Conservation (phyloP, 371 early-diverging fungal species). For the Blakeslea trispora region DNA sequence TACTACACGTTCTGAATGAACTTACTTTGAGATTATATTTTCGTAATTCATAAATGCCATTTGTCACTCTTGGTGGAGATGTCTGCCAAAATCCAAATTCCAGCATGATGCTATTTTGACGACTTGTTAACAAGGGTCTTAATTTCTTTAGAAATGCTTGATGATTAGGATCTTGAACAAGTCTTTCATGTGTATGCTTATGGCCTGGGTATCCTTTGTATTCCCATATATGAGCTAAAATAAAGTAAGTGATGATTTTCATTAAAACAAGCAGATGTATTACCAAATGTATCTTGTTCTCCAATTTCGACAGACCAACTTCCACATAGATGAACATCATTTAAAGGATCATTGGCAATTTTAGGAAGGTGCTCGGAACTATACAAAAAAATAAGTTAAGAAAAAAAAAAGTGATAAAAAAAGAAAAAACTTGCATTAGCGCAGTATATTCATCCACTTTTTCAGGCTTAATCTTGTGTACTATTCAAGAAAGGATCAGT, state of each 20-base stretch:
- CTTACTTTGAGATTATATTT: constrained; percentile 78
- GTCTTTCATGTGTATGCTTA: constrained; percentile 53
- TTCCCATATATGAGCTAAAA: constrained; percentile 89
- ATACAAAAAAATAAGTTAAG: no score
- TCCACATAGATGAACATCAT: constrained; percentile 81
- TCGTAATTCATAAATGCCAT: constrained; percentile 91
- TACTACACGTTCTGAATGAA: neutral
- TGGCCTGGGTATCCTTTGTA: constrained; percentile 90
- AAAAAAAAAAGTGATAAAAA: no score
- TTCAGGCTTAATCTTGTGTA: constrained; percentile 85
- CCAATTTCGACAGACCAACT: constrained; percentile 90
- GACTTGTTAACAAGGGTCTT: constrained; percentile 67
- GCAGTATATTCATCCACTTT: constrained; percentile 80
- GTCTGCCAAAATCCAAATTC: constrained; percentile 94
- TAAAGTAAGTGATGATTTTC: constrained; percentile 1
- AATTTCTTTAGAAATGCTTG: constrained; percentile 61
- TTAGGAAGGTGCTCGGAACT: constrained; percentile 69
- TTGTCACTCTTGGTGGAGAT: constrained; percentile 69
- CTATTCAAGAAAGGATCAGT: constrained; percentile 33
- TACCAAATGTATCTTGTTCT: constrained; percentile 81
- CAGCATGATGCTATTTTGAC: constrained; percentile 83
- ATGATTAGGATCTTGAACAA: constrained; percentile 47
- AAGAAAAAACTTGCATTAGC: constrained; percentile 50
- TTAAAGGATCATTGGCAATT: constrained; percentile 73
- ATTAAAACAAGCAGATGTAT: no score